phyloP scores from a whole-genome alignment of 1,284 basidiomycete genomes.

The Thelephora terrestris region DNA sequence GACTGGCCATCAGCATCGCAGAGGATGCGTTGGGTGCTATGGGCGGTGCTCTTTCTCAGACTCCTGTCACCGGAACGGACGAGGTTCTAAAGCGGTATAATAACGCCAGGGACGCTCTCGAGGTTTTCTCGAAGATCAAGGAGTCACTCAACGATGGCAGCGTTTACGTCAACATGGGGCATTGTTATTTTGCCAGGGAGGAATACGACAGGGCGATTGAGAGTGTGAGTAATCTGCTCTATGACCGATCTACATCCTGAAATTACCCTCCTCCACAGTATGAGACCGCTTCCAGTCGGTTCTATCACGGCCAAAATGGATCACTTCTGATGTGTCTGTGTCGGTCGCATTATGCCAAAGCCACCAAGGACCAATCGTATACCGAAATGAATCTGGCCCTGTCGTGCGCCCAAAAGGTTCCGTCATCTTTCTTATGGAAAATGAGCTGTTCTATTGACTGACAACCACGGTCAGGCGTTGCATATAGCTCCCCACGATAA shows the following conservation, averaged over 20 bases:
- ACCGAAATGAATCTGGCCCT: slow-evolving; percentile 72
- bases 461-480: slow-evolving; percentile 39
- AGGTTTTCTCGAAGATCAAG: slow-evolving; percentile 80
- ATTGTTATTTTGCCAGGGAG: slow-evolving; percentile 84
- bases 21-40: slow-evolving; percentile 75
- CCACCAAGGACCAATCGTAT: slow-evolving; percentile 78
- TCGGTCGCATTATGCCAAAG: slow-evolving; percentile 87
- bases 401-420: slow-evolving; percentile 67
- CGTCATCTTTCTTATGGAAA: slow-evolving; percentile 9
- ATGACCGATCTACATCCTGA: neutral
- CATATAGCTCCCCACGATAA: slow-evolving; percentile 80
- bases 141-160: slow-evolving; percentile 80
- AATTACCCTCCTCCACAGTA: slow-evolving; percentile 43
- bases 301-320: slow-evolving; percentile 62
- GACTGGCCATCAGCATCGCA: slow-evolving; percentile 83
- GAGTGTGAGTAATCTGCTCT: slow-evolving; percentile 52
- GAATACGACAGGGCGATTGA: slow-evolving; percentile 93
- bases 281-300: slow-evolving; percentile 73
- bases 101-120: slow-evolving; percentile 76
- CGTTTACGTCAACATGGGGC: slow-evolving; percentile 91
- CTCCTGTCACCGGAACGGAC: slow-evolving; percentile 28
- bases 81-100: slow-evolving; percentile 56
- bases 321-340: slow-evolving; percentile 75
- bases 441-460: neutral
- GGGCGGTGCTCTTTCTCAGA: slow-evolving; percentile 37